phyloP scores from a whole-genome alignment of 148 eudicot species.

The Heliosperma pusillum region DNA sequence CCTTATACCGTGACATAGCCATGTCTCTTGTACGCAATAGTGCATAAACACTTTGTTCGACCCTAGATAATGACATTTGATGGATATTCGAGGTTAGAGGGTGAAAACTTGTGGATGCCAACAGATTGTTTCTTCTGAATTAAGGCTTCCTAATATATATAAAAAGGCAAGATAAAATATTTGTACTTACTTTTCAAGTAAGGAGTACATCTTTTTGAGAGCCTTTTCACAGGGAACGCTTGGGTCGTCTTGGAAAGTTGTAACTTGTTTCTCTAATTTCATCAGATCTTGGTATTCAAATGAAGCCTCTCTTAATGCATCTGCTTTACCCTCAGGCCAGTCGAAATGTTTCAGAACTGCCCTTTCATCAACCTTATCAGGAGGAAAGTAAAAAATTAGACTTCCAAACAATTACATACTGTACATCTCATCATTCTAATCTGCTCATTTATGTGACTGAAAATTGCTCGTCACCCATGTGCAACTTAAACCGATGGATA shows the following conservation, averaged over 20 bases:
- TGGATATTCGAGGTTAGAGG: background rate
- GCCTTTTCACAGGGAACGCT: conserved; percentile 73
- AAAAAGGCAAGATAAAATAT: background rate
- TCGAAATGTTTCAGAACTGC: conserved; percentile 99
- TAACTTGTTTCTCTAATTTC: conserved; percentile 69
- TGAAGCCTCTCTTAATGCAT: conserved; percentile 91
- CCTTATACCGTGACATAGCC: conserved; percentile 86
- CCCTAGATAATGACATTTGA: conserved; percentile 39
- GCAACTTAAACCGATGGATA: background rate
- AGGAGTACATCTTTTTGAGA: conserved; percentile 87
- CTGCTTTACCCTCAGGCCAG: conserved; percentile 99
- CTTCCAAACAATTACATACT: background rate
- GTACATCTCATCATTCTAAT: background rate
- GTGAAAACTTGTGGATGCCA: too few relatives aligned
- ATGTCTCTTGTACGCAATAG: conserved; percentile 89
- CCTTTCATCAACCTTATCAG: conserved; percentile 80
- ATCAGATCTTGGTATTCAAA: conserved; percentile 90
- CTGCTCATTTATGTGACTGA: background rate
- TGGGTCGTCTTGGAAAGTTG: conserved; percentile 79
- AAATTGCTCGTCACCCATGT: background rate
- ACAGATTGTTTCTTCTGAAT: background rate
- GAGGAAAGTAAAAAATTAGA: background rate
- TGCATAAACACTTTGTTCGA: conserved; percentile 92
- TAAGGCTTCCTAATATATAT: background rate
- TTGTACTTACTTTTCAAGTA: conserved; percentile 89